Evolutionary conservation across 2,329 filamentous ascomycete species (phyloP), one percentile per base, ranked within the genome.

Genomic region (Sphaerulina musiva): DNA sequence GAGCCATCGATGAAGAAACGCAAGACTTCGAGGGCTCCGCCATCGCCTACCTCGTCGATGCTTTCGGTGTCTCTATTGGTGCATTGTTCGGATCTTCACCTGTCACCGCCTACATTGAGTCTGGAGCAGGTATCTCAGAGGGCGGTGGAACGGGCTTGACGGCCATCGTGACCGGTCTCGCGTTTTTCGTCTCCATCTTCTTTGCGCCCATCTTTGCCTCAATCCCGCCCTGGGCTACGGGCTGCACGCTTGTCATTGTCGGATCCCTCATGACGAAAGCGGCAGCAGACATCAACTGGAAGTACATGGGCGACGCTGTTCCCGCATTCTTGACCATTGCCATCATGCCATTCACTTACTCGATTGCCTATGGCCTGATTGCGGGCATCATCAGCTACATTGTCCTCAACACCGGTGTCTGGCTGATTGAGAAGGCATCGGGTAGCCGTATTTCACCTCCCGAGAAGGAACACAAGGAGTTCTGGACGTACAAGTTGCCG

Each of bases 171-270:
- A 85, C 87, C 0, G 89, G 89, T 4, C 53, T 95, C 47, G 90
- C 86, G 73, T 95, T 95, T 76, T 86, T 95, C 74, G 82, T 95
- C 67, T 82, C 87, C 54, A 80, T 95, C 57, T 95, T 95, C 77
- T 95, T 95, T 68, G 89, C 89, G 0, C 89, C 89, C 0, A 92
- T 95, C 54, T 95, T 95, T 66, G 89, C 89, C 8, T 91, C 87
- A 0, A 93, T 95, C 54, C 89, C 89, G 4, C 85, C 89, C 0
- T 95, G 88, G 87, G 89, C 89, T 2, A 95, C 89, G 0, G 89
- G 89, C 46, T 90, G 86, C 68, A 90, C 90, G n/a, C 79, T 95
- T 26, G 79, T 95, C 62, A 82, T 95, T 39, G 88, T 95, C 51
- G 89, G 89, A n/a, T 84, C 84, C 17, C 85, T 95, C 79, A 95